Percentiles rank a stretch among this genome's conserved stretches.
phyloP scores from a whole-genome alignment of 1,284 basidiomycete species.

The Trametes versicolor region DNA sequence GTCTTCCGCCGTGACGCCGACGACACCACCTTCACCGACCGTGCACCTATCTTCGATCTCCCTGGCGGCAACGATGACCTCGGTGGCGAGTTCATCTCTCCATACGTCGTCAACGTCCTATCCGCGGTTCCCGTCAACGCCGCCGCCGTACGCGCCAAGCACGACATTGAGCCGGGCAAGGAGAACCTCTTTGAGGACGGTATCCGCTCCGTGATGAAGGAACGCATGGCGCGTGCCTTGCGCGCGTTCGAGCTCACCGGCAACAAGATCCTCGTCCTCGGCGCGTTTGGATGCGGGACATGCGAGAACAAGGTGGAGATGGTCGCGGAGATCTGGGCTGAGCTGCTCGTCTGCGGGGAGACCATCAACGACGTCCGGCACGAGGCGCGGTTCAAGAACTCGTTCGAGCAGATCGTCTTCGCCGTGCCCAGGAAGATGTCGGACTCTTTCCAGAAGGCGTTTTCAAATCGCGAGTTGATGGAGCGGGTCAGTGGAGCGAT shows the following conservation, averaged over 20 bases:
- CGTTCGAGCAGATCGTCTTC: conserved; percentile 57
- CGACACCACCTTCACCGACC: conserved; percentile 29
- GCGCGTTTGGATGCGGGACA: conserved; percentile 58
- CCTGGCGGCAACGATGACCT: conserved; percentile 36
- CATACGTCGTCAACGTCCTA: conserved; percentile 55
- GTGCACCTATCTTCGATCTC: conserved; percentile 19
- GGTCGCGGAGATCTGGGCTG: conserved; percentile 69
- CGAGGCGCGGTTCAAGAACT: conserved; percentile 49
- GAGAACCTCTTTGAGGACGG: conserved; percentile 50
- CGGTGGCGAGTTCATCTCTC: conserved; percentile 49
- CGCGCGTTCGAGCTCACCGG: conserved; percentile 57
- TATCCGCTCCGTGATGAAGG: conserved; percentile 51
- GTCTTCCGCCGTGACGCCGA: conserved; percentile 57
- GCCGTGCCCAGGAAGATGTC: conserved; percentile 52
- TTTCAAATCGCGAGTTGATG: conserved; percentile 40
- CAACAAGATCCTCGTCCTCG: conserved; percentile 54
- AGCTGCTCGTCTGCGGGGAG: conserved; percentile 56
- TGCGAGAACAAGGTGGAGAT: conserved; percentile 54
- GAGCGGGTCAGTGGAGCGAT: conserved; percentile 16
- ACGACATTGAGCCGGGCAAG: conserved; percentile 48
- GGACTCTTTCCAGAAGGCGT: conserved; percentile 52
- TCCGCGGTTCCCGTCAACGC: conserved; percentile 58
- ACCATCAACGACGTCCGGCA: conserved; percentile 33
- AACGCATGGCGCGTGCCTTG: conserved; percentile 54
- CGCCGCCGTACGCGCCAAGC: conserved; percentile 52